Conservation (phyloP, 495 filamentous ascomycete genomes). For the Evansstolkia leycettana region DNA sequence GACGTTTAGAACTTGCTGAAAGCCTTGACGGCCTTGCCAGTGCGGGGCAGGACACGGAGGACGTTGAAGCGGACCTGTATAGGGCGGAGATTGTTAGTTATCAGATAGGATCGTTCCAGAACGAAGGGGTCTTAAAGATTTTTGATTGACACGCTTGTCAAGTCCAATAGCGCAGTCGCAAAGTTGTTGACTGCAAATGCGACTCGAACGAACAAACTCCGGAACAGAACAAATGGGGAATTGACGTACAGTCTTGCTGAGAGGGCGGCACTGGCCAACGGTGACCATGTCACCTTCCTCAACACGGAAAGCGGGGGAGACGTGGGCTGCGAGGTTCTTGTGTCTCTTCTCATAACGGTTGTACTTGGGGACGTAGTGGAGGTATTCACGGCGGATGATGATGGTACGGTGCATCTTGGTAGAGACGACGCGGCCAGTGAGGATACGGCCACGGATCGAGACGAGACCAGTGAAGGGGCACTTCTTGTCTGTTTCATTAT, state of each 20-base stretch:
- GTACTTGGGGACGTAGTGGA: slow-evolving; percentile 99
- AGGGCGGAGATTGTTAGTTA: not conserved
- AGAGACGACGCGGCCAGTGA: slow-evolving; percentile 95
- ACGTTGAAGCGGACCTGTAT: slow-evolving; percentile 95
- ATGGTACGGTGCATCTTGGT: slow-evolving; percentile 99
- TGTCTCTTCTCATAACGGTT: slow-evolving; percentile 98
- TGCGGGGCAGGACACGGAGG: slow-evolving; percentile 89
- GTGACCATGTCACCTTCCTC: slow-evolving; percentile 98
- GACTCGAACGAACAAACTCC: too few relatives aligned
- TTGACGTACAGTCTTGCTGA: slow-evolving; percentile 90
- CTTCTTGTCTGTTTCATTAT: slow-evolving; percentile 79
- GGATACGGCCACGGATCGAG: slow-evolving; percentile 98
- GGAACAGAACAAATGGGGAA: not conserved
- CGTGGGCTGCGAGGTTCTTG: slow-evolving; percentile 98
- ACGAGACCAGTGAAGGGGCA: slow-evolving; percentile 98
- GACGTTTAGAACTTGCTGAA: slow-evolving; percentile 89
- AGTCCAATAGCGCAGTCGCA: too few relatives aligned
- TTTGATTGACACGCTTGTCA: too few relatives aligned
- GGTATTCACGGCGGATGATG: slow-evolving; percentile 99
- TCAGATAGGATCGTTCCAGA: too few relatives aligned
- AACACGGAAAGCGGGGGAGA: slow-evolving; percentile 98
- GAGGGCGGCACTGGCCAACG: slow-evolving; percentile 95
- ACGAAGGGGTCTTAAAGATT: too few relatives aligned
- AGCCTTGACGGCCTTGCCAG: slow-evolving; percentile 92
- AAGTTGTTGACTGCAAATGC: too few relatives aligned